These are phyloP conservation scores for Kwoniella dejecticola DNA, from an alignment of 768 basidiomycete species.

Conservation along the genomic window DNA sequence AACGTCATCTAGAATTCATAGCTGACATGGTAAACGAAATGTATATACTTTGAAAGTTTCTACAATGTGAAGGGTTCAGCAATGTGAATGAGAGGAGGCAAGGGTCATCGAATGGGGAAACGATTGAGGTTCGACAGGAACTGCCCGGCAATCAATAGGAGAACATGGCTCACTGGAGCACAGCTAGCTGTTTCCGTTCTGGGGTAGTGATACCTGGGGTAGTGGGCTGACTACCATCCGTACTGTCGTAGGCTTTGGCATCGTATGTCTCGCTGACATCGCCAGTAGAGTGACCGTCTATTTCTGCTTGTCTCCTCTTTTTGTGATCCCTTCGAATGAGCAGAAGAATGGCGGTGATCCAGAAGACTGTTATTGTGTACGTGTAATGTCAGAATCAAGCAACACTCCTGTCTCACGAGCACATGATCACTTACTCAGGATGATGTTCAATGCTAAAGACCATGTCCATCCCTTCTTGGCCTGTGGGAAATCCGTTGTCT, in stretches of 20 bases:
- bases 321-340: conserved; percentile 28
- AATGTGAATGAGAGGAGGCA: no score
- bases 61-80: no score
- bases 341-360: conserved; percentile 28
- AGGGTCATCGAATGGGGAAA: no score
- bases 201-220: background rate
- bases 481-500: conserved; percentile 39
- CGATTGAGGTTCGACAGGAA: no score
- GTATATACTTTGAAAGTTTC: no score
- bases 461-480: conserved; percentile 44
- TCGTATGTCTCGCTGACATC: background rate
- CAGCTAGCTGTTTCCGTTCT: background rate
- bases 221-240: background rate
- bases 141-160: no score
- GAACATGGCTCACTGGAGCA: no score
- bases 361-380: conserved; percentile 19
- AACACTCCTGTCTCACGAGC: no score
- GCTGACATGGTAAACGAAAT: no score
- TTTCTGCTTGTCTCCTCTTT: conserved; percentile 13
- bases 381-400: background rate
- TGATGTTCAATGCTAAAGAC: conserved; percentile 26
- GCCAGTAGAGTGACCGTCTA: background rate
- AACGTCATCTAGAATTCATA: no score
- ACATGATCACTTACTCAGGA: conserved; percentile 44
- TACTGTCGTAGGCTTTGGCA: background rate